Evolutionary conservation across 306 rosid species (phyloP).

Genomic region (Lablab purpureus): DNA sequence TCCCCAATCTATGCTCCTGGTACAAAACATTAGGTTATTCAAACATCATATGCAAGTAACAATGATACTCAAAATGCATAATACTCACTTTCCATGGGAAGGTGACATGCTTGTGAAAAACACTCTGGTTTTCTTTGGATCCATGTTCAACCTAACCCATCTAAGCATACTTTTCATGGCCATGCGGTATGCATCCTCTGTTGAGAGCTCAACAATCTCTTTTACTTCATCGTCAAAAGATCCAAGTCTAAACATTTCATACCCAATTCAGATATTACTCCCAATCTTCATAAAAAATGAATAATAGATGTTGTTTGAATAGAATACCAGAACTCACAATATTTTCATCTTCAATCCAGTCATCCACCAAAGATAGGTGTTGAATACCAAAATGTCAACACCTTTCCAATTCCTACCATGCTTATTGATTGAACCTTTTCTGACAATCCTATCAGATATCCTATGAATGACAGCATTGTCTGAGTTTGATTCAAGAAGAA

Average conservation of each 20-base stretch:
- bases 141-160: slow-evolving; percentile 89
- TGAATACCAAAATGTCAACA: slow-evolving; percentile 82
- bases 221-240: slow-evolving; percentile 83
- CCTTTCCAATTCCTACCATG: slow-evolving; percentile 92
- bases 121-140: slow-evolving; percentile 86
- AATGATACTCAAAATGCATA: not conserved
- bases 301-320: not conserved
- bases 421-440: slow-evolving; percentile 87
- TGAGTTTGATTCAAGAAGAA: slow-evolving; percentile 87
- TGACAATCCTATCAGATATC: slow-evolving; percentile 78
- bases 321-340: slow-evolving; percentile 53
- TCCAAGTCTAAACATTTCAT: slow-evolving; percentile 63
- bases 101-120: slow-evolving; percentile 99
- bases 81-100: slow-evolving; percentile 76
- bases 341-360: slow-evolving; percentile 86
- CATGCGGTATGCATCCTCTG: slow-evolving; percentile 92
- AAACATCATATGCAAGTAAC: not conserved
- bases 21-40: not conserved
- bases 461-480: slow-evolving; percentile 85
- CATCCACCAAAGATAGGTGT: slow-evolving; percentile 99
- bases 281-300: not conserved
- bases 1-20: slow-evolving; percentile 92
- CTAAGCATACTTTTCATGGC: slow-evolving; percentile 92
- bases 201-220: slow-evolving; percentile 71
- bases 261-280: not conserved